Conservation (phyloP, 2,329 filamentous ascomycete species). For the Penicillium nordicum region DNA sequence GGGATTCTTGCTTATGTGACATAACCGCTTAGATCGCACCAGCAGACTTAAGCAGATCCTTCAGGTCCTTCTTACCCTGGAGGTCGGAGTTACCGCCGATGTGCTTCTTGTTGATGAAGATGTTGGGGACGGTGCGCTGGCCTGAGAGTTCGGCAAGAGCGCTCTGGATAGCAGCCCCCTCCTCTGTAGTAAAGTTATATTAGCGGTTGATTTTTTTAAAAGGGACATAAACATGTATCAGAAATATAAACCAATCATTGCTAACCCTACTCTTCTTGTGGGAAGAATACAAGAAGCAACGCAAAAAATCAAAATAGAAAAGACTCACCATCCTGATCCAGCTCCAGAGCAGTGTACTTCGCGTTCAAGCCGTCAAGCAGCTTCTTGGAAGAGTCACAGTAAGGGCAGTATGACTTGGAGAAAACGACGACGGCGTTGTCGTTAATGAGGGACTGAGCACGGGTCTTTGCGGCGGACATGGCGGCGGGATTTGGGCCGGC, state of each 20-base stretch:
- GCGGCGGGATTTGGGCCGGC: constrained; percentile 56
- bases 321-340: constrained; percentile 75
- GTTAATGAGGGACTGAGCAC: constrained; percentile 82
- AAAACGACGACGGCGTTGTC: constrained; percentile 91
- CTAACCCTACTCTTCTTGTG: neutral
- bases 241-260: neutral
- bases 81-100: constrained; percentile 95
- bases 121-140: constrained; percentile 91
- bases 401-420: constrained; percentile 95
- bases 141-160: constrained; percentile 75
- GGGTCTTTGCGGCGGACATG: constrained; percentile 80
- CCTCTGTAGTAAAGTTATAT: constrained; percentile 55
- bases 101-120: constrained; percentile 86
- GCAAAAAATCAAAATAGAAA: neutral
- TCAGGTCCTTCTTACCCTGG: constrained; percentile 63
- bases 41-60: constrained; percentile 60
- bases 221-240: neutral
- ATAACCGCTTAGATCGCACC: constrained; percentile 53
- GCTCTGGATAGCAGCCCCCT: constrained; percentile 77
- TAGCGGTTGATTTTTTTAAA: neutral
- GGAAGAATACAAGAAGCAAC: neutral
- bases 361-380: constrained; percentile 67
- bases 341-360: constrained; percentile 72
- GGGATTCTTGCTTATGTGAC: neutral
- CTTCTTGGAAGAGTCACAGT: constrained; percentile 77